phyloP scores from a whole-genome alignment of 2,329 filamentous ascomycete genomes.

The Xylaria sp. region DNA sequence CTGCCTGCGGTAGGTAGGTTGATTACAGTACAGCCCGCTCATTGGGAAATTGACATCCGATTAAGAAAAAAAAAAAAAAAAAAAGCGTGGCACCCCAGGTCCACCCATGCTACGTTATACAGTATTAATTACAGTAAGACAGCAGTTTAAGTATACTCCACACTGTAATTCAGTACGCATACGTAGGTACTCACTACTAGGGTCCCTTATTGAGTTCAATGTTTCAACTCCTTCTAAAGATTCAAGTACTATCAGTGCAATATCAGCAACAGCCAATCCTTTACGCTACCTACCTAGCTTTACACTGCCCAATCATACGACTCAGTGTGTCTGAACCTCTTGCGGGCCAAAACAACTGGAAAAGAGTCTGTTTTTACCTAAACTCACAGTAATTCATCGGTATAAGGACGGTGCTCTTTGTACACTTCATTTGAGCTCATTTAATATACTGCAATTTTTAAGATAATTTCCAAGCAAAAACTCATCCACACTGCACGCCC shows the following conservation, averaged over 20 bases:
- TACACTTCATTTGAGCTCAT: not conserved
- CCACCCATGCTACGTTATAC: not conserved
- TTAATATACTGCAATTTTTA: not conserved
- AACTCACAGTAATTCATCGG: not conserved
- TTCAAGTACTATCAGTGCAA: too few relatives aligned
- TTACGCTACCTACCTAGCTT: too few relatives aligned
- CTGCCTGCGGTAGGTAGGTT: constrained; percentile 1
- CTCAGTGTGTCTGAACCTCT: not conserved
- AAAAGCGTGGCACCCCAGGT: constrained; percentile 14
- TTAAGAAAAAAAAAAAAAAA: not conserved
- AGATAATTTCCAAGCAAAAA: not conserved
- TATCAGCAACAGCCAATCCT: too few relatives aligned
- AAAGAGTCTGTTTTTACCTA: too few relatives aligned
- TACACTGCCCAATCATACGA: not conserved
- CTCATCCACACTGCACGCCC: not conserved
- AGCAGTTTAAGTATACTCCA: not conserved
- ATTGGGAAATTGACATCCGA: constrained; percentile 6
- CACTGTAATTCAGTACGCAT: not conserved
- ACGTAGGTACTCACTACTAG: not conserved
- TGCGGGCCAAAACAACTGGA: not conserved
- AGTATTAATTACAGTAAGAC: not conserved
- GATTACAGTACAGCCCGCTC: constrained; percentile 5
- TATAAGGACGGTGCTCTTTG: not conserved
- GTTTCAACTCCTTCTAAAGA: not conserved
- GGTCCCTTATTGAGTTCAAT: not conserved